Percentiles rank a stretch among this genome's conserved stretches.
phyloP scores from a whole-genome alignment of 2,329 filamentous ascomycete genomes.

The Penicillium sp. region DNA sequence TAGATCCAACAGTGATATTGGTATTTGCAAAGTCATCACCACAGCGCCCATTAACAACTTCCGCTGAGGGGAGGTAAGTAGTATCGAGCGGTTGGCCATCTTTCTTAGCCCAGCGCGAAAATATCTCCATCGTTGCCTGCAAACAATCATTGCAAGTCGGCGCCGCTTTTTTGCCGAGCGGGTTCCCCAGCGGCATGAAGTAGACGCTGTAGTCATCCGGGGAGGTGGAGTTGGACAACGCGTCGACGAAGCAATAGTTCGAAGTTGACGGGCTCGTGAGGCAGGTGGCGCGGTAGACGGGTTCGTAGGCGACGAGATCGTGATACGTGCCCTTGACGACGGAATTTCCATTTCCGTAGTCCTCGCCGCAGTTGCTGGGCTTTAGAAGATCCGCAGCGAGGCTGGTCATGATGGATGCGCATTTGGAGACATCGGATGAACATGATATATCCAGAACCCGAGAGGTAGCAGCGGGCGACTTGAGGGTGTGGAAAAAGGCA shows the following conservation, averaged over 20 bases:
- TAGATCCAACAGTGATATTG: constrained; percentile 39
- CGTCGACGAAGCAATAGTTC: constrained; percentile 77
- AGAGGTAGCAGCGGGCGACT: constrained; percentile 69
- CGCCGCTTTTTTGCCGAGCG: constrained; percentile 64
- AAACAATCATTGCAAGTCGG: constrained; percentile 77
- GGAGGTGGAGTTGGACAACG: constrained; percentile 71
- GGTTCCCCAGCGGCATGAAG: constrained; percentile 75
- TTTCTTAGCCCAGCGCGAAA: constrained; percentile 66
- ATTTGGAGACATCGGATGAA: constrained; percentile 63
- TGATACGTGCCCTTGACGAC: constrained; percentile 71
- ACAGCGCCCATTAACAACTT: constrained; percentile 67
- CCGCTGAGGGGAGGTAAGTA: constrained; percentile 70
- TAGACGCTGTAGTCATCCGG: constrained; percentile 78
- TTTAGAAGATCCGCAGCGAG: constrained; percentile 66
- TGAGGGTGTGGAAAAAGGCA: constrained; percentile 77
- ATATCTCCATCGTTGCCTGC: constrained; percentile 77
- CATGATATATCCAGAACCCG: constrained; percentile 78
- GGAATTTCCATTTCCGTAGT: constrained; percentile 66
- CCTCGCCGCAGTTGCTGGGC: constrained; percentile 65
- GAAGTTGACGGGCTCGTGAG: constrained; percentile 64
- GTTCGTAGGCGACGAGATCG: constrained; percentile 73
- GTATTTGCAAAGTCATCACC: constrained; percentile 56
- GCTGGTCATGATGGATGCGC: constrained; percentile 62
- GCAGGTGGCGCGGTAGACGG: constrained; percentile 78
- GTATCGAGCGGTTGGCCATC: constrained; percentile 63